These are phyloP conservation scores for Lactuca saligna DNA, from an alignment of 129 eudicot species.

Conservation along the genomic window DNA sequence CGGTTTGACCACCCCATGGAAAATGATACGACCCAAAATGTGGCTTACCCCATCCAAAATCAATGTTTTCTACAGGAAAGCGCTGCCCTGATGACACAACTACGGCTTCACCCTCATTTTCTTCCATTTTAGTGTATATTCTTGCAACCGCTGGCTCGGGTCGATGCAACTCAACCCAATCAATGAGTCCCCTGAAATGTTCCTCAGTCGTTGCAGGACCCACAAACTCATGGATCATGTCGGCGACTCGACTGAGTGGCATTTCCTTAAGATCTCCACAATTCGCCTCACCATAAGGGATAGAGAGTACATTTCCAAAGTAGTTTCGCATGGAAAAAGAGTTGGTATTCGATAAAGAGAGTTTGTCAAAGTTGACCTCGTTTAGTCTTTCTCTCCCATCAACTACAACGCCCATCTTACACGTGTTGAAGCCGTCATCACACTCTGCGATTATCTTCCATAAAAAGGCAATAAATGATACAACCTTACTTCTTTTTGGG, in stretches of 20 bases:
- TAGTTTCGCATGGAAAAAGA: conserved; percentile 36
- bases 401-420: conserved; percentile 56
- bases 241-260: conserved; percentile 33
- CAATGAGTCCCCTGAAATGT: conserved; percentile 53
- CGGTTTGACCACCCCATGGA: conserved; percentile 75
- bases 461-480: conserved; percentile 43
- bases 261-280: conserved; percentile 27
- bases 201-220: conserved; percentile 27
- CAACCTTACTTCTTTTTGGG: conserved; percentile 38
- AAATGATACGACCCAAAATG: conserved; percentile 73
- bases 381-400: conserved; percentile 51
- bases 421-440: conserved; percentile 17
- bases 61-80: conserved; percentile 52
- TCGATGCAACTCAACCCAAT: conserved; percentile 57
- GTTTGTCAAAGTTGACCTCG: conserved; percentile 12
- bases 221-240: conserved; percentile 41
- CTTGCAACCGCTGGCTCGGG: conserved; percentile 50
- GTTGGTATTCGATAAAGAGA: conserved; percentile 27
- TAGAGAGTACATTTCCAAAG: conserved; percentile 64
- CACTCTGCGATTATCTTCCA: conserved; percentile 49
- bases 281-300: conserved; percentile 45
- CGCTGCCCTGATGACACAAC: conserved; percentile 89
- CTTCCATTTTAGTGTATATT: conserved; percentile 35
- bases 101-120: conserved; percentile 43
- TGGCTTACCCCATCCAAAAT: conserved; percentile 80